Base-by-base conservation (phyloP, 2,329 filamentous ascomycete species). In the Colletotrichum sp. region DNA sequence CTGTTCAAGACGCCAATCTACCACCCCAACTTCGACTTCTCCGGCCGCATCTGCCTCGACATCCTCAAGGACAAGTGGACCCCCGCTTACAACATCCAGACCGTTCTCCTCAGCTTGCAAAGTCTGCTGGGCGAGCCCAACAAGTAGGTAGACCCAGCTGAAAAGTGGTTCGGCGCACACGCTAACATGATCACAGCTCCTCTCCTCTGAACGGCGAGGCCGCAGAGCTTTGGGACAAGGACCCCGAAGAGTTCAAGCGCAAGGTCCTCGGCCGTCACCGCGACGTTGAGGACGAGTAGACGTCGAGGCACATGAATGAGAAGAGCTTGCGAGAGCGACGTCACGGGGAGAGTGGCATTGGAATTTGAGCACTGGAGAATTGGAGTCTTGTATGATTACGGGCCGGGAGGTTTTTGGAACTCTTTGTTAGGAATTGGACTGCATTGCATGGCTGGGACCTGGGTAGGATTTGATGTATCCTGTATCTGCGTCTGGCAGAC, bases 41-140 rank as follows among this genome's bases (percentile, higher is more conserved):
- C 94, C 5, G 97, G 97, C 55, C 92, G 97, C 72, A 99, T 99
- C 86, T 99, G 97, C 85, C 90, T 99, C 77, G 98, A 99, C 83
- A 99, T 99, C 80, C 90, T 99, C 79, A 99, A 98, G 90, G 97
- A 99, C 86, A 98, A 98, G 88, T 99, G 97, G 97, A 98, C 96
- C 75, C 96, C 97, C 21, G 96, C 98, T 59, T 98, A 98, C 90
- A 99, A 99, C 83, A 96, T 98, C 77, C 95, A 98, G 85, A 98
- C 94, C 63, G 95, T 99, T 63, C 88, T 99, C 71, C 86, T 99
- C 81, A 99, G 96, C 80, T 87, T 99, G 85, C 97, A 99, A 87
- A 98, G 96, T 85, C 88, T 99, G 82, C 90, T 99, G 36, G 97
- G 96, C 30, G 97, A 99, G 87, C 97, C 97, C 43, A 99, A 99